Conservation (phyloP, 176 grass and related monocot genomes). For the Hordeum marinum region DNA sequence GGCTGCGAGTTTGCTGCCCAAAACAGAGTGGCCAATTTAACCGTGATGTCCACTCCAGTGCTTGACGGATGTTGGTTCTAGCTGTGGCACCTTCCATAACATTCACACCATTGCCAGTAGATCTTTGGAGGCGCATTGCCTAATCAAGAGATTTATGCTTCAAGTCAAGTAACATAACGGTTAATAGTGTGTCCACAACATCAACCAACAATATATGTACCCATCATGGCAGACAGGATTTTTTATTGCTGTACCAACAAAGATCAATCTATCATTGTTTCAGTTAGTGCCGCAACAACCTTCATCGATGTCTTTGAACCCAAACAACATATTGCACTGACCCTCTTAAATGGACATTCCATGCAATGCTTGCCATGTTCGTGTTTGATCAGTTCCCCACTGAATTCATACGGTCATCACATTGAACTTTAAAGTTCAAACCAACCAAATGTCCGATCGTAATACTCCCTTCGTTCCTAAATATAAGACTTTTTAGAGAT, state of each 20-base stretch:
- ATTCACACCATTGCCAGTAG: background rate
- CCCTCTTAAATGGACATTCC: background rate
- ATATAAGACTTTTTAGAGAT: no score
- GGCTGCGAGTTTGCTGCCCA: background rate
- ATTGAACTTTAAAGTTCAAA: background rate
- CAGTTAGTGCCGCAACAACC: background rate
- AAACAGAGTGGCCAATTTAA: background rate
- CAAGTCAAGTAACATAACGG: background rate
- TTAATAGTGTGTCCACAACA: background rate
- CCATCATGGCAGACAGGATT: no score
- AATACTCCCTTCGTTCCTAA: no score
- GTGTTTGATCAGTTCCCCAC: background rate
- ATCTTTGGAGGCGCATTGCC: background rate
- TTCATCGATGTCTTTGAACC: background rate
- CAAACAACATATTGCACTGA: background rate
- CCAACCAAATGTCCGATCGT: background rate
- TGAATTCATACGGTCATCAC: no score
- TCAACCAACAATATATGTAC: no score
- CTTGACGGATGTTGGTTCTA: no score
- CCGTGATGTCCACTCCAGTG: background rate
- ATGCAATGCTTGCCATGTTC: background rate
- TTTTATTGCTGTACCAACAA: background rate
- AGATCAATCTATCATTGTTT: background rate
- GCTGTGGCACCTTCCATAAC: no score
- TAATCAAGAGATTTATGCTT: background rate